phyloP scores from a whole-genome alignment of 148 eudicot species.

The Limonium bicolor region DNA sequence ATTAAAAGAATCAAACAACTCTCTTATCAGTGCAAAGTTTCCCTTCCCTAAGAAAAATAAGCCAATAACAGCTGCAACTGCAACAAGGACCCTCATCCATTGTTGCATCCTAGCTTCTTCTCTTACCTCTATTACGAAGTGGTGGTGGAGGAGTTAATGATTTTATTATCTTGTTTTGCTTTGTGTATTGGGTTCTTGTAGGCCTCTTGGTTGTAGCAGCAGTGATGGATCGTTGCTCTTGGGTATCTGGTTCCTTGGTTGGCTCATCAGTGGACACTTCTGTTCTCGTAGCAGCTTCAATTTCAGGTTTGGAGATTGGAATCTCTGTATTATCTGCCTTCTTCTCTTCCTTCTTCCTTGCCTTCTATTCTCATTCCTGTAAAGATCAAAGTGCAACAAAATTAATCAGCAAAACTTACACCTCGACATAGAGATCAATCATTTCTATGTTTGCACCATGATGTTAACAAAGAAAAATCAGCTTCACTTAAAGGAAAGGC shows the following conservation, averaged over 20 bases:
- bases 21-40: constrained; percentile 20
- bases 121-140: constrained; percentile 61
- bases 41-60: constrained; percentile 43
- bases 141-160: constrained; percentile 74
- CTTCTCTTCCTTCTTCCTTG: constrained; percentile 79
- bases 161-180: constrained; percentile 54
- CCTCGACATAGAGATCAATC: not conserved
- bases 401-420: not conserved
- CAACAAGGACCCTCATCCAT: constrained; percentile 36
- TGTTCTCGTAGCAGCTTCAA: constrained; percentile 18
- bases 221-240: constrained; percentile 27
- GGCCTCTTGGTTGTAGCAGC: constrained; percentile 20
- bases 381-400: constrained; percentile 2
- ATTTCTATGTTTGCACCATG: not conserved
- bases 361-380: constrained; percentile 75
- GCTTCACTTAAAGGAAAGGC: not conserved
- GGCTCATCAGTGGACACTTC: constrained; percentile 16
- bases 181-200: constrained; percentile 24
- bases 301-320: constrained; percentile 12
- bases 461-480: not conserved
- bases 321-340: constrained; percentile 18
- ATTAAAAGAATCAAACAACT: constrained; percentile 10
- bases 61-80: constrained; percentile 19
- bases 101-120: constrained; percentile 42
- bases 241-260: constrained; percentile 23